phyloP scores from a whole-genome alignment of 306 rosid genomes.

The Vachellia pachyceras region DNA sequence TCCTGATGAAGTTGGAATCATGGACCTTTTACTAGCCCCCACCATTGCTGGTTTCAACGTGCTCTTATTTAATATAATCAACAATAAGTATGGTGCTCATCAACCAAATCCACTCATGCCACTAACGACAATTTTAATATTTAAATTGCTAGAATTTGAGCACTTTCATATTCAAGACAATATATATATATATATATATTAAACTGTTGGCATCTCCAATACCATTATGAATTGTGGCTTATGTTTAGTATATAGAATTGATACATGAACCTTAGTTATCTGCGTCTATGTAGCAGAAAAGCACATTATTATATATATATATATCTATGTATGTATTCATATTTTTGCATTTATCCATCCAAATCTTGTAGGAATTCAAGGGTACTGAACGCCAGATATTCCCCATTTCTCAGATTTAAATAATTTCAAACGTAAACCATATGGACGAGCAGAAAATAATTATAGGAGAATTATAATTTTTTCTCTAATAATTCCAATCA shows the following conservation, averaged over 20 bases:
- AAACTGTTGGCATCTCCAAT: not conserved
- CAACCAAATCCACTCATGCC: not conserved
- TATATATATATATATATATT: too few species aligned
- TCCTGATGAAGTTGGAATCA: not conserved
- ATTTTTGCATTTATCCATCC: not conserved
- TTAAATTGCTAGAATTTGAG: not conserved
- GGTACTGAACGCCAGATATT: not conserved
- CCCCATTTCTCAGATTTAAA: not conserved
- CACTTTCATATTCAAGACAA: not conserved
- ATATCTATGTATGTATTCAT: not conserved
- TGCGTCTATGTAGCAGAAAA: not conserved
- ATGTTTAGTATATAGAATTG: not conserved
- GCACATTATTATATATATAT: not conserved
- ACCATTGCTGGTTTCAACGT: not conserved
- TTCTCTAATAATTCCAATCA: not conserved
- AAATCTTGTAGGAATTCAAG: not conserved
- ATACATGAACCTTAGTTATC: not conserved
- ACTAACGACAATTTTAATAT: not conserved
- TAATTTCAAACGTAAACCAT: not conserved
- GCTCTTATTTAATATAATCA: not conserved
- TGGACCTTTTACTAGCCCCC: too few species aligned
- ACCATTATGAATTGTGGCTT: not conserved
- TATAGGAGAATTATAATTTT: not conserved
- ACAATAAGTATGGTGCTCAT: not conserved
- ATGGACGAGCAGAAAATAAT: not conserved